These are phyloP conservation scores for Nigrograna mackinnonii DNA, from an alignment of 2,329 filamentous ascomycete genomes.

Conservation along the genomic window DNA sequence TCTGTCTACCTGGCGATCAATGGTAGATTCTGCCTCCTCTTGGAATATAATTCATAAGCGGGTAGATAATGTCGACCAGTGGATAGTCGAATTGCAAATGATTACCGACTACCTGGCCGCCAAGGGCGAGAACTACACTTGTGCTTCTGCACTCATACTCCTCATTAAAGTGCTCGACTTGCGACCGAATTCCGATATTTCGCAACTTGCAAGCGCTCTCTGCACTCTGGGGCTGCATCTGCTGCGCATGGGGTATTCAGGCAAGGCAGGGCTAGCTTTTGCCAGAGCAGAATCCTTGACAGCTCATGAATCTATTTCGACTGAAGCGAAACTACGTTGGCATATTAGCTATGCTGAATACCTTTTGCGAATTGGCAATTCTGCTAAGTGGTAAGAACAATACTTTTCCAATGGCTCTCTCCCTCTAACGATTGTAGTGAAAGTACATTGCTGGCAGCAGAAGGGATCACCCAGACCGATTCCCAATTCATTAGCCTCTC, in stretches of 20 bases:
- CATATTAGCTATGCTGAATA: constrained; percentile 78
- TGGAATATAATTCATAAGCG: constrained; percentile 45
- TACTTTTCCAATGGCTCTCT: neutral
- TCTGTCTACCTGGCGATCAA: constrained; percentile 41
- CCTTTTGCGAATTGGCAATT: constrained; percentile 67
- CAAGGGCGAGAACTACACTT: constrained; percentile 56
- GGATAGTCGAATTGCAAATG: constrained; percentile 56
- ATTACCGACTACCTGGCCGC: constrained; percentile 62
- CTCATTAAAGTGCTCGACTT: constrained; percentile 54
- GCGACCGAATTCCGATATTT: constrained; percentile 38
- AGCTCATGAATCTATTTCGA: constrained; percentile 42
- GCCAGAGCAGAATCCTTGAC: constrained; percentile 59
- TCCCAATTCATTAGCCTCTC: constrained; percentile 29
- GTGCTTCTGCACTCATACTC: constrained; percentile 54
- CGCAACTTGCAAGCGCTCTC: constrained; percentile 46
- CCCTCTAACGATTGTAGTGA: constrained; percentile 24
- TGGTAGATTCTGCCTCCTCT: constrained; percentile 33
- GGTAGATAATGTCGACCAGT: constrained; percentile 55
- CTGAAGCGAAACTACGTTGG: constrained; percentile 57
- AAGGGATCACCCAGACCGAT: constrained; percentile 31
- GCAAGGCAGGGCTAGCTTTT: constrained; percentile 61
- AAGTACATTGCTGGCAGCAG: constrained; percentile 31
- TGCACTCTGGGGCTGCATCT: constrained; percentile 59
- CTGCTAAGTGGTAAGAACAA: constrained; percentile 59
- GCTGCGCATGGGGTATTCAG: constrained; percentile 63